A percentile compares a stretch with the other conserved stretches of the same genome.
These are phyloP conservation scores for Xylaria multiplex DNA, from an alignment of 2,329 filamentous ascomycete species.

Conservation along the genomic window DNA sequence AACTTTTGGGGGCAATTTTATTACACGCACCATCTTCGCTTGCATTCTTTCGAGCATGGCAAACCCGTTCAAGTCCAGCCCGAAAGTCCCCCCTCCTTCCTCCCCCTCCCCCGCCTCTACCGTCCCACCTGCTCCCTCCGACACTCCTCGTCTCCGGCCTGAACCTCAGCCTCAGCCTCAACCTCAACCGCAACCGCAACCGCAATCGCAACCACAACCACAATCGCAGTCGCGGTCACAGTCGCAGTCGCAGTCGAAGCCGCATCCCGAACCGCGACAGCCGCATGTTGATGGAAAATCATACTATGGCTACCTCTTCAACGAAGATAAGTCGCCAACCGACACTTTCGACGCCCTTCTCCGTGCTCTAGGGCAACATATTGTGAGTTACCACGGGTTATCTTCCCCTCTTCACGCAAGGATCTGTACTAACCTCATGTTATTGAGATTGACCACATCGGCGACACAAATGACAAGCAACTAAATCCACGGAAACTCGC, in stretches of 20 bases:
- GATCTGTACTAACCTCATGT: slow-evolving; percentile 20
- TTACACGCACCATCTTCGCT: slow-evolving; percentile 6
- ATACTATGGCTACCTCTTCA: slow-evolving; percentile 75
- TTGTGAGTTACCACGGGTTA: slow-evolving; percentile 63
- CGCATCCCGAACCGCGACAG: slow-evolving; percentile 31
- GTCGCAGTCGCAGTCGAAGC: slow-evolving; percentile 27
- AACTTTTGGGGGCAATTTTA: background rate
- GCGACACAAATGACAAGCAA: slow-evolving; percentile 62
- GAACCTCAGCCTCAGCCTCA: slow-evolving; percentile 23
- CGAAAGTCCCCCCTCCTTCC: slow-evolving; percentile 33
- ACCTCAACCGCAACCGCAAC: slow-evolving; percentile 23
- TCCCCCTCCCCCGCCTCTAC: slow-evolving; percentile 23
- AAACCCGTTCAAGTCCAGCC: slow-evolving; percentile 34
- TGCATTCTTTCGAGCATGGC: slow-evolving; percentile 41
- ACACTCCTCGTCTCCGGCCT: slow-evolving; percentile 31
- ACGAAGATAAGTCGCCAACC: slow-evolving; percentile 73
- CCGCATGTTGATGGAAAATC: slow-evolving; percentile 45
- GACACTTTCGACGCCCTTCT: slow-evolving; percentile 74
- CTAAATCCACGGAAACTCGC: slow-evolving; percentile 76
- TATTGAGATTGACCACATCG: slow-evolving; percentile 65
- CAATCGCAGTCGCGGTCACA: slow-evolving; percentile 30
- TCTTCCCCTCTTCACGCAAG: slow-evolving; percentile 2
- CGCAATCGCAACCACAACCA: slow-evolving; percentile 31
- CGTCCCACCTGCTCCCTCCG: slow-evolving; percentile 27
- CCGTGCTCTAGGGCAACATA: slow-evolving; percentile 73